Base-by-base conservation (phyloP, 2,329 filamentous ascomycete species). In the Cercospora brassicicola region DNA sequence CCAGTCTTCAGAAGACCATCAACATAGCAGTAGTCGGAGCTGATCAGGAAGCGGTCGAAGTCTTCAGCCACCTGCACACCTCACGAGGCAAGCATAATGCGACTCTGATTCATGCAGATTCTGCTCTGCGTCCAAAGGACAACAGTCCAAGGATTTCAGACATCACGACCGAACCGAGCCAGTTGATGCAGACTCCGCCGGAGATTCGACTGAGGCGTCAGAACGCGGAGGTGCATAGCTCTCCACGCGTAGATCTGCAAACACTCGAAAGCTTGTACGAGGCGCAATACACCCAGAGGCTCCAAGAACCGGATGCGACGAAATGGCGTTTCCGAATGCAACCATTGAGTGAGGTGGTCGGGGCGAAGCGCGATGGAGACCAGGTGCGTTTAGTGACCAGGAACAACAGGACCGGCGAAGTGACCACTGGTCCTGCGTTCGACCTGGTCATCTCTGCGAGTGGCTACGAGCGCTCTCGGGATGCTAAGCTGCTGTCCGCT, bases 21-120 rank as follows among this genome's bases (percentile, higher is more conserved):
- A 71, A 70, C 56, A 72, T 75, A 3, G 74, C 74, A 6, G 68
- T 75, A 8, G 63, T 75, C 26, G 74, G 74, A n/a, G 66, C 69
- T 4, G 67, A 72, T 33, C 73, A 74, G 59, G 71, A 74, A 66
- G 71, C 74, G 2, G 72, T 69, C 0, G 73, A 75, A 45, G 59
- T 74, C 9, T 74, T 74, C 39, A 66, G 73, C 55, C 69, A 75
- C 26, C 30, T 75, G 15, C 69, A 71, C 56, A 65, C 64, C 9
- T 62, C 67, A 4, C 68, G 68, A 18, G 71, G 66, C 45, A 67
- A 69, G 33, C 72, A 73, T 51, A 68, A 64, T 30, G 73, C 72
- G 9, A 73, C 68, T 3, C 67, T 74, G 68, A 72, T 74, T 60
- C 68, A 72, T 23, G 30, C 69, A 6, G 71, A 72, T 62, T 72